Percentiles rank a stretch among this genome's conserved stretches.
These are phyloP conservation scores for Neurospora pannonica DNA, from an alignment of 495 filamentous ascomycete genomes.

Conservation along the genomic window DNA sequence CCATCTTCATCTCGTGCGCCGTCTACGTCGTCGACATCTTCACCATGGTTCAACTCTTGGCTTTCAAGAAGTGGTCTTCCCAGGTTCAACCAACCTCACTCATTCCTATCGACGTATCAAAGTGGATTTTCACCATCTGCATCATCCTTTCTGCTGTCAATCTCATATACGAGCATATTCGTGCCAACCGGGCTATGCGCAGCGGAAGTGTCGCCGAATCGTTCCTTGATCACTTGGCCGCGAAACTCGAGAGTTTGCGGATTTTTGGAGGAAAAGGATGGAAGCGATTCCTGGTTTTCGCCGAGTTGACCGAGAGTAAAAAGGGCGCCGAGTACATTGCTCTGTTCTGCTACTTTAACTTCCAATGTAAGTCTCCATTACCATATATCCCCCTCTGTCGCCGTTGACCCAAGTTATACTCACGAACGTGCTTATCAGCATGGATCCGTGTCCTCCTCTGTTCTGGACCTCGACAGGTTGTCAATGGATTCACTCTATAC, in stretches of 20 bases:
- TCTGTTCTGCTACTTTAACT: constrained; percentile 88
- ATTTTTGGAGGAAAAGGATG: constrained; percentile 58
- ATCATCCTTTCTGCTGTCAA: constrained; percentile 82
- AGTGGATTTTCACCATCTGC: constrained; percentile 85
- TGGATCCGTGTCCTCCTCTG: constrained; percentile 85
- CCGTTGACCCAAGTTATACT: background rate
- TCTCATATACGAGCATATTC: constrained; percentile 63
- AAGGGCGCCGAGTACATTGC: constrained; percentile 88
- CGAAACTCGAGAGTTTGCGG: constrained; percentile 70
- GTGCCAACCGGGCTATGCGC: constrained; percentile 68
- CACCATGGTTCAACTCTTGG: constrained; percentile 82
- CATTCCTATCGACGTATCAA: constrained; percentile 55
- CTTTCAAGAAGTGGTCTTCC: constrained; percentile 62
- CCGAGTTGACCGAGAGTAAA: constrained; percentile 82
- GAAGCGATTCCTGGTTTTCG: constrained; percentile 84
- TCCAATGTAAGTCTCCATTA: constrained; percentile 56
- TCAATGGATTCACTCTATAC: constrained; percentile 83
- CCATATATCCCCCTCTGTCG: background rate
- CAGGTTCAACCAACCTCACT: constrained; percentile 30
- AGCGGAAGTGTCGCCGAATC: constrained; percentile 80
- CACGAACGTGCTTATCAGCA: constrained; percentile 25
- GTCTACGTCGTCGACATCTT: constrained; percentile 88
- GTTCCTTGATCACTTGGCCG: constrained; percentile 80
- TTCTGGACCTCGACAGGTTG: constrained; percentile 78
- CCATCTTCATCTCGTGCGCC: constrained; percentile 66